Conservation (phyloP, 2,329 filamentous ascomycete genomes). For the Chrysosporium queenslandicum region DNA sequence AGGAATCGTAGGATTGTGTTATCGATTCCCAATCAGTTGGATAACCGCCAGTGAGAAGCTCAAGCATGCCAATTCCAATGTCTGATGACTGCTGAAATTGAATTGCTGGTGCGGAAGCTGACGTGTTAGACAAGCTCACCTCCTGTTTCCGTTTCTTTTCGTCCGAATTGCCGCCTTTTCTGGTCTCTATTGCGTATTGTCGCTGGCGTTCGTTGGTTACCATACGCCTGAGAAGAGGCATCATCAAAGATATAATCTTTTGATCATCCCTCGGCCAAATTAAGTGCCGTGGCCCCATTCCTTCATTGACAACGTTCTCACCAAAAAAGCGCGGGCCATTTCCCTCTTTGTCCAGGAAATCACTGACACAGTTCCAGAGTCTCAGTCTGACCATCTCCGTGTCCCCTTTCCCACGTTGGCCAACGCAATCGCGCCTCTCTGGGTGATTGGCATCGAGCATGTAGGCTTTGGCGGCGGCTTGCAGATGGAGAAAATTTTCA, state of each 20-base stretch:
- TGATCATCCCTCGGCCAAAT: conserved; percentile 48
- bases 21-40: conserved; percentile 32
- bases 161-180: conserved; percentile 38
- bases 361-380: conserved; percentile 47
- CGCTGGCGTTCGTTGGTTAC: conserved; percentile 52
- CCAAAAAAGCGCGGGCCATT: conserved; percentile 46
- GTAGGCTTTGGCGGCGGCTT: conserved; percentile 47
- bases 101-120: conserved; percentile 19
- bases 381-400: conserved; percentile 48
- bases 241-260: conserved; percentile 48
- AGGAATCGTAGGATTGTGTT: conserved; percentile 29
- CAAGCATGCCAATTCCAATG: conserved; percentile 27
- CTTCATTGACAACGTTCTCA: conserved; percentile 37
- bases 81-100: conserved; percentile 22
- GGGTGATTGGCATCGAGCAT: conserved; percentile 48
- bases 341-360: conserved; percentile 44
- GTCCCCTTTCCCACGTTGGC: conserved; percentile 46
- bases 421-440: conserved; percentile 48
- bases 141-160: conserved; percentile 30
- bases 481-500: conserved; percentile 47
- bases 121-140: conserved; percentile 19
- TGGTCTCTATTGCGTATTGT: conserved; percentile 47
- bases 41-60: conserved; percentile 32
- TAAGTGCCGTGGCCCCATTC: conserved; percentile 33
- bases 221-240: conserved; percentile 48